These are phyloP conservation scores for Platismatia glauca DNA, from an alignment of 495 filamentous ascomycete species.

Conservation along the genomic window DNA sequence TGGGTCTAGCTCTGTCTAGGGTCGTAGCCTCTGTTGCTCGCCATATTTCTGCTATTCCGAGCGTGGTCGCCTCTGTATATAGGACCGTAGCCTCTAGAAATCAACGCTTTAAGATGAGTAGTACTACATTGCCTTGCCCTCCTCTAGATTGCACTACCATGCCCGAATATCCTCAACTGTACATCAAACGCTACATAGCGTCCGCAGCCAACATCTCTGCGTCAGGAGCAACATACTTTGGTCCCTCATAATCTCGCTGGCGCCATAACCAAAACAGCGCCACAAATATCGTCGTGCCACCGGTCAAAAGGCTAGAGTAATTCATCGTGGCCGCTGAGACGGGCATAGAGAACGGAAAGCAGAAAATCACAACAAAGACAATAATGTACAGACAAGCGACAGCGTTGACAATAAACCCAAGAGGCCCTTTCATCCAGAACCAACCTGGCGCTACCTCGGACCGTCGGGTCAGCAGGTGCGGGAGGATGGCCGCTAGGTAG, in stretches of 20 bases:
- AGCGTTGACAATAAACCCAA: conserved; percentile 48
- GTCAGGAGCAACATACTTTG: conserved; percentile 14
- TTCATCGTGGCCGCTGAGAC: conserved; percentile 55
- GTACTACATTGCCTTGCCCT: too few species aligned
- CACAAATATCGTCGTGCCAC: conserved; percentile 42
- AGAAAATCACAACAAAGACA: conserved; percentile 62
- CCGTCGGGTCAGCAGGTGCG: conserved; percentile 54
- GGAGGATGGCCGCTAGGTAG: conserved; percentile 62
- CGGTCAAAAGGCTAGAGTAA: conserved; percentile 57
- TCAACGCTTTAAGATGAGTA: too few species aligned
- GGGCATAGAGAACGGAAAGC: conserved; percentile 58
- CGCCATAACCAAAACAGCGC: conserved; percentile 33
- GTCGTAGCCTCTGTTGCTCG: too few species aligned
- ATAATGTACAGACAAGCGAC: conserved; percentile 51
- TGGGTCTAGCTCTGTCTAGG: too few species aligned
- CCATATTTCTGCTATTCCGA: too few species aligned
- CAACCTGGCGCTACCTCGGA: conserved; percentile 56
- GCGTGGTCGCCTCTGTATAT: too few species aligned
- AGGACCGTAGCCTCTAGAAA: too few species aligned
- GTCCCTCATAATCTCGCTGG: conserved; percentile 27
- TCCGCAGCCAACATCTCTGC: conserved; percentile 12
- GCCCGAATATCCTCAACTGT: not conserved
- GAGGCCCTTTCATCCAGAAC: conserved; percentile 54
- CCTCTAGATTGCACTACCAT: too few species aligned
- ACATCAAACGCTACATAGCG: not conserved